phyloP scores from a whole-genome alignment of 2,329 filamentous ascomycete species.

The Helotiales sp. region DNA sequence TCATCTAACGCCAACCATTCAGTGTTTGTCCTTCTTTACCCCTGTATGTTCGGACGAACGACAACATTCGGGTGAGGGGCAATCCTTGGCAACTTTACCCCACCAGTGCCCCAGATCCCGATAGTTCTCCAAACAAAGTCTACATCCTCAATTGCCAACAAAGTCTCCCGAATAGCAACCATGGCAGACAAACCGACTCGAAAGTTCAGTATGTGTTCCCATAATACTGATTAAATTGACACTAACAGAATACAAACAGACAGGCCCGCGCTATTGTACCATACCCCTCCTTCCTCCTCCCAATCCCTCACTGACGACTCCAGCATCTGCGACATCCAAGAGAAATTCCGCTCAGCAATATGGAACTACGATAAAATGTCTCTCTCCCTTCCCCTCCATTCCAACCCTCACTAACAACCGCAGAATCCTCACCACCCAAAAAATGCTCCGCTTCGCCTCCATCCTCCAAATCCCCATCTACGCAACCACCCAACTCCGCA shows the following conservation, averaged over 20 bases:
- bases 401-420: background rate
- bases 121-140: background rate
- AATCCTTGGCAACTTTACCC: background rate
- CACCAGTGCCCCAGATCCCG: background rate
- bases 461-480: constrained; percentile 75
- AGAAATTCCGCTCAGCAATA: constrained; percentile 84
- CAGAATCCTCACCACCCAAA: constrained; percentile 66
- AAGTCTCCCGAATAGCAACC: background rate
- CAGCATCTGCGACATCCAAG: constrained; percentile 93
- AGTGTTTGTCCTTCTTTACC: too few species aligned
- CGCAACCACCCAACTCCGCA: constrained; percentile 81
- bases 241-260: constrained; percentile 11
- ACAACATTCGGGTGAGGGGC: background rate
- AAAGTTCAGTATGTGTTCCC: constrained; percentile 17
- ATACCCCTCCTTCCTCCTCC: background rate
- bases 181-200: constrained; percentile 21
- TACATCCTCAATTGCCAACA: background rate
- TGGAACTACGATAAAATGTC: constrained; percentile 83
- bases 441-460: constrained; percentile 65
- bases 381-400: constrained; percentile 24
- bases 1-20: too few species aligned
- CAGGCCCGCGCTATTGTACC: constrained; percentile 28
- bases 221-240: background rate
- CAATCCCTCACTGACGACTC: background rate
- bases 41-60: background rate